Conservation (phyloP, 169 alveolate species). For the Plasmodium gaboni region DNA sequence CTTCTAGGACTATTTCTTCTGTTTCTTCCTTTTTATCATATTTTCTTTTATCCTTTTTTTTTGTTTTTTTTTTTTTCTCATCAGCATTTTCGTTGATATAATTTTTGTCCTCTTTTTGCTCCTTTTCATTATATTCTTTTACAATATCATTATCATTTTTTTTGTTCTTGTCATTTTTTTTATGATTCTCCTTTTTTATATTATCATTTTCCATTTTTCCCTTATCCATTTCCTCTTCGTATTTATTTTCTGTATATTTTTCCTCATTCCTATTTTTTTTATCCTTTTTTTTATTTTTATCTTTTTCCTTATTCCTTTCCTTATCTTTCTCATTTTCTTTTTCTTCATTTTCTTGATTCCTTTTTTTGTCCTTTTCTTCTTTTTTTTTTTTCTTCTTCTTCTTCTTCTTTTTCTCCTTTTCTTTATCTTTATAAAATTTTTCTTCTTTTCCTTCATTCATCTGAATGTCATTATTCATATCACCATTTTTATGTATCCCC, state of each 20-base stretch:
- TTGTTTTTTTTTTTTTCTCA: not conserved
- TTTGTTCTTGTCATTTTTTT: not conserved
- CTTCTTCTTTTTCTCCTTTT: constrained; percentile 1
- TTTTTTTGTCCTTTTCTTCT: not conserved
- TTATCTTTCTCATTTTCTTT: not conserved
- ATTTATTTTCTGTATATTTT: not conserved
- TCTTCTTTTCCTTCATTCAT: not conserved
- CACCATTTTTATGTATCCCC: not conserved
- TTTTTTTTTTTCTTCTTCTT: not conserved
- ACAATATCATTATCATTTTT: not conserved
- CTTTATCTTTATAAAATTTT: not conserved
- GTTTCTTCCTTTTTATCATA: not conserved
- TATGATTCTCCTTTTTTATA: not conserved
- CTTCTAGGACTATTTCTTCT: not conserved
- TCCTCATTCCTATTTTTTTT: not conserved
- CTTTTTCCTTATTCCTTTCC: not conserved
- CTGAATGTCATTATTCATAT: constrained; percentile 3
- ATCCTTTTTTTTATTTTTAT: constrained; percentile 1
- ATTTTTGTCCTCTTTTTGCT: constrained; percentile 1
- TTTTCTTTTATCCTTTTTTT: constrained; percentile 2
- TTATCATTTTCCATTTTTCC: not conserved
- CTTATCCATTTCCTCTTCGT: not conserved
- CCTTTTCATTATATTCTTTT: not conserved
- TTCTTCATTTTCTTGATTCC: not conserved
- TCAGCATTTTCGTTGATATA: constrained; percentile 4